Evolutionary conservation across 306 rosid genomes (phyloP), one percentile per base, ranked within the genome.

Genomic region (Castanea mollissima): DNA sequence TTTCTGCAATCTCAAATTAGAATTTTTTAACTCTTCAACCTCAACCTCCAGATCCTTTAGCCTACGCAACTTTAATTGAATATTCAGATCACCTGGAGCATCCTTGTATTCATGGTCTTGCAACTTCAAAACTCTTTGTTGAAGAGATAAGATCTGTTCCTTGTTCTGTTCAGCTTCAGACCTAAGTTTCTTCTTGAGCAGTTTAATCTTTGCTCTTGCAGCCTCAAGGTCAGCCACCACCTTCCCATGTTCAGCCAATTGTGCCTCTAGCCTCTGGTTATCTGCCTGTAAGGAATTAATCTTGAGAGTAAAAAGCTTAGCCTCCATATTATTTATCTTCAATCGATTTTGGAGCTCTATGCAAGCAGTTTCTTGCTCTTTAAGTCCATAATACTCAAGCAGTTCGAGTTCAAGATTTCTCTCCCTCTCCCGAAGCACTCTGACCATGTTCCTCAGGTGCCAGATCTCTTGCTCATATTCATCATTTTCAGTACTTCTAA

Each of bases 321-420:
- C 86, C 83, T 96, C 98, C 93, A 92, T 89, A 41, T 64, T 76
- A 65, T 88, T 91, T 76, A 96, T 79, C 86, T 88, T 90, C 85
- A 96, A 85, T 73, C 94, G 79, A 41, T 90, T 96, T 79, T 85
- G 93, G 57, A 96, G 96, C 84, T 96, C 99, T 90, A 88, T 86
- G 19, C 90, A 91, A 9, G 90, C 90, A 58, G 90, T 75, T 84
- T 91, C 97, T 85, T 96, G 94, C 87, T 96, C 98, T 83, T 81
- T 90, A 23, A 93, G 87, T 55, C 99, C 99, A 55, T 91, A 90
- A 58, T 89, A 91, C 84, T 93, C 98, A 0, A 91, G 97, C 69
- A 96, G 77, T 83, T 93, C 93, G 60, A 88, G 82, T 87, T 96
- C 98, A 4, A 92, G 96, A 73, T 57, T 80, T 71, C 81, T 75